Percentiles rank a stretch among this genome's conserved stretches.
Conservation (phyloP, 768 basidiomycete species). For the Pluteus cervinus region DNA sequence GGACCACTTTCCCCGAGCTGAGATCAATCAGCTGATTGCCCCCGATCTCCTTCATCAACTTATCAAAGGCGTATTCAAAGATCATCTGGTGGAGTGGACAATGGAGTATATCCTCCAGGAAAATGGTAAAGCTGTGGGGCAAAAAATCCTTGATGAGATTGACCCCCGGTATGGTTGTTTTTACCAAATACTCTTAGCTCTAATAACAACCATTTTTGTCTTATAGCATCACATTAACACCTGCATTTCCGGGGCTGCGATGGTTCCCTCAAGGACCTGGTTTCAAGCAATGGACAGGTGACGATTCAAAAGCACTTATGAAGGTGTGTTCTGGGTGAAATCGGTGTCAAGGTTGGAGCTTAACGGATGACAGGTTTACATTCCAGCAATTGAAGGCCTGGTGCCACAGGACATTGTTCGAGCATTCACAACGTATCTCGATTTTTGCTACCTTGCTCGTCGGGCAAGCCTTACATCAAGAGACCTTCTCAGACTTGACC, state of each 20-base stretch:
- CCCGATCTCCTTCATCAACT: conserved; percentile 34
- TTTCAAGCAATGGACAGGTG: conserved; percentile 7
- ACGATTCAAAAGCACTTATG: conserved; percentile 9
- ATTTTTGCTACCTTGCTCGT: too few species aligned
- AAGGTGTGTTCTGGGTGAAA: conserved; percentile 8
- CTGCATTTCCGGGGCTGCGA: conserved; percentile 4
- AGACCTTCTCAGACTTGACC: too few species aligned
- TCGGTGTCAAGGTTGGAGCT: conserved; percentile 8
- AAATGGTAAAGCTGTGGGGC: conserved; percentile 13
- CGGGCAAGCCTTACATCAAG: too few species aligned
- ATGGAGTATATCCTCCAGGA: conserved; percentile 17
- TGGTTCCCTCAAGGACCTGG: conserved; percentile 4
- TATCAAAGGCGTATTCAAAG: conserved; percentile 36
- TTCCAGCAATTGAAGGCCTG: conserved; percentile 19
- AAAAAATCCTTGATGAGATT: conserved; percentile 25
- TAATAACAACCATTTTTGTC: background rate
- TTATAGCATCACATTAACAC: conserved; percentile 3
- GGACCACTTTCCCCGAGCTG: conserved; percentile 23
- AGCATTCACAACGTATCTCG: conserved; percentile 13
- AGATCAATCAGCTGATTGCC: conserved; percentile 26
- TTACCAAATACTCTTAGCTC: background rate
- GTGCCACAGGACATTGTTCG: conserved; percentile 12
- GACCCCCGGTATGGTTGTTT: conserved; percentile 20
- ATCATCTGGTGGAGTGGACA: conserved; percentile 33
- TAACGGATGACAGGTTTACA: conserved; percentile 17